Evolutionary conservation across 2,329 filamentous ascomycete species (phyloP).

Genomic region (Aspergillus carbonarius): DNA sequence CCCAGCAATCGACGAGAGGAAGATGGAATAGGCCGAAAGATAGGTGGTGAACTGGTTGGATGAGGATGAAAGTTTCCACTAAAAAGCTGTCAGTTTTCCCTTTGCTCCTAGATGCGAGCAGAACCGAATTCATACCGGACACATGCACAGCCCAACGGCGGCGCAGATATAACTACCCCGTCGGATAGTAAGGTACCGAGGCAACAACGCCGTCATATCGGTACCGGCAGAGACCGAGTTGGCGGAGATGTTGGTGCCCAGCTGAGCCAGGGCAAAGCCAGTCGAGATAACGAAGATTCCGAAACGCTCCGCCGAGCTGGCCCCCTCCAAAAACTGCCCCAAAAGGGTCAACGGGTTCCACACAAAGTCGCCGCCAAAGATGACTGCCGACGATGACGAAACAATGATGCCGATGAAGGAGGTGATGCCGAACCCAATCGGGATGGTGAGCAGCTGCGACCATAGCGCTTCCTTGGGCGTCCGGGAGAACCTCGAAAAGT

Average conservation of each 20-base stretch:
- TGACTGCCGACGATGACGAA: conserved; percentile 64
- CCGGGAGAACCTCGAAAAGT: conserved; percentile 79
- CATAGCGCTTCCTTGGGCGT: conserved; percentile 75
- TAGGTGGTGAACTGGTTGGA: conserved; percentile 89
- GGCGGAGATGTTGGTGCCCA: conserved; percentile 84
- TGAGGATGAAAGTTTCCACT: conserved; percentile 66
- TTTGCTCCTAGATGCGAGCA: background rate
- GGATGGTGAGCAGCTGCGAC: conserved; percentile 76
- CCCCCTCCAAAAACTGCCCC: conserved; percentile 66
- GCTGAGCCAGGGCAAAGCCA: conserved; percentile 74
- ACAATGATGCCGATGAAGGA: conserved; percentile 83
- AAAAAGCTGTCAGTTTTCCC: conserved; percentile 14
- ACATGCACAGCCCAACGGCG: conserved; percentile 76
- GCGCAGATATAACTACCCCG: conserved; percentile 87
- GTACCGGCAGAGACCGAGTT: conserved; percentile 83
- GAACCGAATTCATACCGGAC: conserved; percentile 55
- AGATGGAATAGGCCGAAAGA: conserved; percentile 87
- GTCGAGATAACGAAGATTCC: conserved; percentile 72
- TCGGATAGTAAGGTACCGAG: conserved; percentile 79
- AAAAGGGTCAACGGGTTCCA: conserved; percentile 73
- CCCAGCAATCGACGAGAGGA: conserved; percentile 90
- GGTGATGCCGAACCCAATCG: conserved; percentile 70
- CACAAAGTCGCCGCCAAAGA: conserved; percentile 62
- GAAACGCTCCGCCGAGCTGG: conserved; percentile 66
- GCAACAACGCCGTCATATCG: conserved; percentile 76